Percentiles rank a stretch among this genome's conserved stretches.
Evolutionary conservation across 2,329 filamentous ascomycete species (phyloP).

Genomic region (Tricladium varicosporioides): DNA sequence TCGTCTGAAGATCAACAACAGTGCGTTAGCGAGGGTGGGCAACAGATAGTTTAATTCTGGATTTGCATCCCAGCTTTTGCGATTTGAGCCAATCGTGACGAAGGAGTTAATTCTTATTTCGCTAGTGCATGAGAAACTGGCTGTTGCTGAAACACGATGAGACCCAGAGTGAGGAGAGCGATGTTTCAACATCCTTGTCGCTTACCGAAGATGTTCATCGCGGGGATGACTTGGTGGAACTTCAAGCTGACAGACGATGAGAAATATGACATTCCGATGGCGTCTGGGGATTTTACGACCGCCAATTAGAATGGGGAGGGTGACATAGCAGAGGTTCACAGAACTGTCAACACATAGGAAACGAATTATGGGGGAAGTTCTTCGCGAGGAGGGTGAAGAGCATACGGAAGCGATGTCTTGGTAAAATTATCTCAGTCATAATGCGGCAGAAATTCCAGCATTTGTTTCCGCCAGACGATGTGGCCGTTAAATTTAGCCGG

Average conservation of each 20-base stretch:
- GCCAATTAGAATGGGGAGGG: too few species aligned
- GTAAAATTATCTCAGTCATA: too few species aligned
- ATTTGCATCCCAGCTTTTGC: background rate
- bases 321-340: too few species aligned
- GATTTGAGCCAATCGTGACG: background rate
- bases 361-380: too few species aligned
- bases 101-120: background rate
- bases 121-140: background rate
- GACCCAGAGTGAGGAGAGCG: background rate
- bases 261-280: background rate
- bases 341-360: too few species aligned
- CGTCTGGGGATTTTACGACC: too few species aligned
- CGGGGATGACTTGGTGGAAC: too few species aligned
- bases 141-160: background rate
- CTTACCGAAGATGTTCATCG: background rate
- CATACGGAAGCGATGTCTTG: too few species aligned
- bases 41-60: background rate
- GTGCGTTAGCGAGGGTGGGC: slow-evolving; percentile 1
- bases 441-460: too few species aligned
- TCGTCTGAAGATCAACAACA: slow-evolving; percentile 6
- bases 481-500: too few species aligned
- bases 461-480: too few species aligned
- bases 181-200: background rate
- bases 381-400: too few species aligned
- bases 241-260: background rate